These are phyloP conservation scores for Santalum album DNA, from an alignment of 164 flowering plant species.

Conservation along the genomic window DNA sequence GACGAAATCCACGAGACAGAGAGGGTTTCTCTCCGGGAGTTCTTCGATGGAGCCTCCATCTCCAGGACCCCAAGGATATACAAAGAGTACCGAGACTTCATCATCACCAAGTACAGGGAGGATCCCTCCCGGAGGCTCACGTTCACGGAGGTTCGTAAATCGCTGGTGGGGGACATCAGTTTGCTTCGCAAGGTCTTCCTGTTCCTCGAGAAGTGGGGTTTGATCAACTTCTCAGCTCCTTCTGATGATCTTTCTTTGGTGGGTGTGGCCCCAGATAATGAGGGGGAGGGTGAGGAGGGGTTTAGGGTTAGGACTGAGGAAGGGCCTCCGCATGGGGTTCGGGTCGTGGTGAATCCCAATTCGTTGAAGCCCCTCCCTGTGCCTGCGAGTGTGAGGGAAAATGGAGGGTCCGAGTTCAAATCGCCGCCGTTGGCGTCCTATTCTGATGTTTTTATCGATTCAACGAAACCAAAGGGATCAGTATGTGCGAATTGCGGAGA, in stretches of 20 bases:
- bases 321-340: constrained; percentile 69
- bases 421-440: constrained; percentile 71
- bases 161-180: constrained; percentile 72
- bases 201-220: constrained; percentile 76
- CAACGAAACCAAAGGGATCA: constrained; percentile 19
- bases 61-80: constrained; percentile 71
- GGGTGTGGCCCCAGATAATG: too few relatives aligned
- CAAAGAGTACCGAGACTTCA: constrained; percentile 84
- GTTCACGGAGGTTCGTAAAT: constrained; percentile 73
- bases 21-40: constrained; percentile 42
- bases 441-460: constrained; percentile 51
- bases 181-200: constrained; percentile 54
- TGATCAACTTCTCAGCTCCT: constrained; percentile 58
- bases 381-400: constrained; percentile 6
- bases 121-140: constrained; percentile 60
- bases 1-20: constrained; percentile 75
- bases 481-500: constrained; percentile 63
- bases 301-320: constrained; percentile 51
- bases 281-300: constrained; percentile 20
- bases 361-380: constrained; percentile 30
- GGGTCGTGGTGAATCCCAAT: constrained; percentile 59
- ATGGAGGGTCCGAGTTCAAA: constrained; percentile 20
- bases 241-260: too few relatives aligned
- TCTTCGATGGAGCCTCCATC: constrained; percentile 63
- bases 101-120: constrained; percentile 76